Evolutionary conservation across 768 basidiomycete species (phyloP).

Genomic region (Tephrocybe sp.): DNA sequence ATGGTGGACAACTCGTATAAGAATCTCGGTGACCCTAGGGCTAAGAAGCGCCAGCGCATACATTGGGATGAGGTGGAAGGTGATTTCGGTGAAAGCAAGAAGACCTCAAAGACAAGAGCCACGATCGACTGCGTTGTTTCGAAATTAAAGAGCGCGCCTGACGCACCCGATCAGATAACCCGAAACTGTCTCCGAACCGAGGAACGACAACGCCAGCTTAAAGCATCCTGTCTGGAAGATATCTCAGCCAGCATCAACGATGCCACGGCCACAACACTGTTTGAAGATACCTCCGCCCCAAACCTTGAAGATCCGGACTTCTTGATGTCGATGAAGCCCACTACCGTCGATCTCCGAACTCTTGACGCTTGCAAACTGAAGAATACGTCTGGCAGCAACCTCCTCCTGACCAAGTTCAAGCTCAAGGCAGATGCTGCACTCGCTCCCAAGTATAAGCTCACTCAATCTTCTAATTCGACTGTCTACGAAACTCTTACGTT

Average conservation of each 20-base stretch:
- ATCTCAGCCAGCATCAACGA: no score
- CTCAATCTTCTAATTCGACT: no score
- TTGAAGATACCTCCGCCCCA: neutral
- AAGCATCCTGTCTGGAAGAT: no score
- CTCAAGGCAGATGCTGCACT: neutral
- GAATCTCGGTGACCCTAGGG: neutral
- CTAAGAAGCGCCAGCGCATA: slow-evolving; percentile 11
- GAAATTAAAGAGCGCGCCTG: neutral
- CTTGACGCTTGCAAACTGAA: neutral
- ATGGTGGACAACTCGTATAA: slow-evolving; percentile 4
- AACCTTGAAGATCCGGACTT: neutral
- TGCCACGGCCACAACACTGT: neutral
- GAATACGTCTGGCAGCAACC: no score
- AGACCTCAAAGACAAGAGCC: no score
- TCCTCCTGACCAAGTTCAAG: neutral
- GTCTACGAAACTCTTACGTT: no score
- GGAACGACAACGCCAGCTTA: no score
- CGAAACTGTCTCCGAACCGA: no score
- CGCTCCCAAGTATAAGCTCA: no score
- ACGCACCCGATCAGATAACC: no score
- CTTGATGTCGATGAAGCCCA: neutral
- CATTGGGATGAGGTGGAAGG: neutral
- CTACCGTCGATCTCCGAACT: neutral
- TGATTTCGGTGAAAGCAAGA: neutral
- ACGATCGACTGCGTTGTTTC: no score